Percentiles rank a stretch among this genome's conserved stretches.
Conservation (phyloP, 2,329 filamentous ascomycete species). For the Monosporascus sp. region DNA sequence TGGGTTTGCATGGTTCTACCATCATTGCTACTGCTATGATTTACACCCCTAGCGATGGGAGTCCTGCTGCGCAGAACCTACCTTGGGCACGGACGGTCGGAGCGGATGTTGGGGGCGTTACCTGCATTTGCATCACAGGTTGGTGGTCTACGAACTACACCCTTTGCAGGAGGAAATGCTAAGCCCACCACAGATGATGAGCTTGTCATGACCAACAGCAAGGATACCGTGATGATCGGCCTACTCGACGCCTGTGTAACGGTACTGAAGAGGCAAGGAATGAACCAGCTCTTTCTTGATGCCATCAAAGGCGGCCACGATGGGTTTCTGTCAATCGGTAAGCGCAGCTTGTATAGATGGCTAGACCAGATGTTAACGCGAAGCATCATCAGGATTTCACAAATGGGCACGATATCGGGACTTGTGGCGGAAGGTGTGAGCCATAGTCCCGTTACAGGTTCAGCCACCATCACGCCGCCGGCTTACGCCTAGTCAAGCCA, state of each 20-base stretch:
- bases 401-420: slow-evolving; percentile 56
- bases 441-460: neutral
- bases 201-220: slow-evolving; percentile 36
- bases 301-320: slow-evolving; percentile 47
- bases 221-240: slow-evolving; percentile 47
- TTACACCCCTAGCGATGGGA: slow-evolving; percentile 44
- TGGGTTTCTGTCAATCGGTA: slow-evolving; percentile 49
- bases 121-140: slow-evolving; percentile 58
- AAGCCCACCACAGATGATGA: slow-evolving; percentile 36
- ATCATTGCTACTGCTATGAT: slow-evolving; percentile 52
- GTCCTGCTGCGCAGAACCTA: slow-evolving; percentile 43
- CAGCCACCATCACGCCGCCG: neutral
- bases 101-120: slow-evolving; percentile 49
- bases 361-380: slow-evolving; percentile 10
- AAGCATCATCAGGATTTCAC: slow-evolving; percentile 41
- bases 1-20: slow-evolving; percentile 43
- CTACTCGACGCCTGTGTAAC: slow-evolving; percentile 49
- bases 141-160: slow-evolving; percentile 20
- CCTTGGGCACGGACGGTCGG: slow-evolving; percentile 51
- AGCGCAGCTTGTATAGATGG: slow-evolving; percentile 17
- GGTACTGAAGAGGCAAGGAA: slow-evolving; percentile 42
- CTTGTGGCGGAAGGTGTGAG: slow-evolving; percentile 42
- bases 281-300: slow-evolving; percentile 52
- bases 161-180: slow-evolving; percentile 1
- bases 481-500: neutral